Evolutionary conservation across 192 early-diverging fungal genomes (phyloP).

Genomic region (Lobulomyces angularis): DNA sequence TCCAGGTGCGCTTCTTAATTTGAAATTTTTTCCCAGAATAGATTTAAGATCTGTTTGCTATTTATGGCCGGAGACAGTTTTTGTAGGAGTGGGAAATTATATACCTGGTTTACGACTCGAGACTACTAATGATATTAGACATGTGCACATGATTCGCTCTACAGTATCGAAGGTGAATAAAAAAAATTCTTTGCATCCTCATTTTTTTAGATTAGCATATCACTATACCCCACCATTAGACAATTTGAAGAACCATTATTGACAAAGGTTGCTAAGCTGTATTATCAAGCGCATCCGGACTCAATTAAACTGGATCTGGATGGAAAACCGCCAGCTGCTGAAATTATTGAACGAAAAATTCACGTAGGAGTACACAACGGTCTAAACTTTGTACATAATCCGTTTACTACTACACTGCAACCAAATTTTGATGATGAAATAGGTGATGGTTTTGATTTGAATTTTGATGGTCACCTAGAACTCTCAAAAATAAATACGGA

Average conservation of each 20-base stretch:
- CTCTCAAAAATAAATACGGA: too few species aligned
- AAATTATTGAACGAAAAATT: slow-evolving; percentile 26
- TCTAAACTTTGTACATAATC: slow-evolving; percentile 21
- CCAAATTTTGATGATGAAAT: not conserved
- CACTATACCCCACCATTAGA: slow-evolving; percentile 6
- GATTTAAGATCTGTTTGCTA: slow-evolving; percentile 15
- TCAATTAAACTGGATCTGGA: slow-evolving; percentile 8
- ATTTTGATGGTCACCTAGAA: too few species aligned
- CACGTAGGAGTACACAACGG: slow-evolving; percentile 39
- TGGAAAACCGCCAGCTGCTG: slow-evolving; percentile 2
- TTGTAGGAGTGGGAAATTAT: slow-evolving; percentile 13
- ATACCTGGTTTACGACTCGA: slow-evolving; percentile 21
- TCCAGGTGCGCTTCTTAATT: slow-evolving; percentile 24
- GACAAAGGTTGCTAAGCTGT: slow-evolving; percentile 4
- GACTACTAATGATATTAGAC: slow-evolving; percentile 3
- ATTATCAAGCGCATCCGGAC: slow-evolving; percentile 8
- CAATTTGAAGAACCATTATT: slow-evolving; percentile 19
- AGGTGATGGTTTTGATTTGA: not conserved
- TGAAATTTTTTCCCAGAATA: slow-evolving; percentile 15
- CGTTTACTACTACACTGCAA: slow-evolving; percentile 10
- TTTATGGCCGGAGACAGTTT: slow-evolving; percentile 32
- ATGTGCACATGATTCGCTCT: not conserved
- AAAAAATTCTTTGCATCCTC: not conserved
- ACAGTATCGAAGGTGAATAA: slow-evolving; percentile 15
- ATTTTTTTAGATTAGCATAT: slow-evolving; percentile 12